phyloP scores from a whole-genome alignment of 2,329 filamentous ascomycete species.

The Fusarium xylarioides region DNA sequence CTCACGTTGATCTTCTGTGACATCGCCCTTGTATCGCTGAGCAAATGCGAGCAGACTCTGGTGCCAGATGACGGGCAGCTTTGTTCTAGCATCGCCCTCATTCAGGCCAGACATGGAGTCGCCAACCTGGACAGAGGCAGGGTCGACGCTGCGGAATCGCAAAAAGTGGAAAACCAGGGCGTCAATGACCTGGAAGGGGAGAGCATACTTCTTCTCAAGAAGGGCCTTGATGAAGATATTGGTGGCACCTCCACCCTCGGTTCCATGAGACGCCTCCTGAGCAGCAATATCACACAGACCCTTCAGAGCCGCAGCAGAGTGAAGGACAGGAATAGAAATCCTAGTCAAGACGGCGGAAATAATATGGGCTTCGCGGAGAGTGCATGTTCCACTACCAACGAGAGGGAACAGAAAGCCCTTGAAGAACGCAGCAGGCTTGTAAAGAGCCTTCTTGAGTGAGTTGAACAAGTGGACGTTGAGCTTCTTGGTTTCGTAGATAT shows the following conservation, averaged over 20 bases:
- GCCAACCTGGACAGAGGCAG: conserved; percentile 59
- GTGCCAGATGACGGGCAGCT: conserved; percentile 94
- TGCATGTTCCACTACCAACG: conserved; percentile 85
- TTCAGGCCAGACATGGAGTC: conserved; percentile 63
- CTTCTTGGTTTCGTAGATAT: conserved; percentile 94
- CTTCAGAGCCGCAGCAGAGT: conserved; percentile 91
- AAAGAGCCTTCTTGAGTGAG: conserved; percentile 86
- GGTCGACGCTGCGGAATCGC: conserved; percentile 79
- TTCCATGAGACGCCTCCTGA: conserved; percentile 83
- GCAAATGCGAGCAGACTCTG: conserved; percentile 93
- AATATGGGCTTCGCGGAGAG: conserved; percentile 90
- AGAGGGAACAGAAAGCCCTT: conserved; percentile 95
- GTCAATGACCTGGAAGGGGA: conserved; percentile 95
- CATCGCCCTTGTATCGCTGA: conserved; percentile 93
- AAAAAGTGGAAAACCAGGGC: conserved; percentile 96
- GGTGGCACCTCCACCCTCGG: conserved; percentile 88
- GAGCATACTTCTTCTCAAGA: conserved; percentile 95
- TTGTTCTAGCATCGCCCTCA: conserved; percentile 63
- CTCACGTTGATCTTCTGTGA: conserved; percentile 94
- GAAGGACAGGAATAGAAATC: conserved; percentile 87
- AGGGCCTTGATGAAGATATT: conserved; percentile 95
- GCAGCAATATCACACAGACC: conserved; percentile 94
- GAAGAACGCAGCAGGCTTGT: conserved; percentile 96
- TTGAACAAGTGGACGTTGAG: conserved; percentile 97
- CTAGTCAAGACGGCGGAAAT: conserved; percentile 85